Evolutionary conservation across 2,329 filamentous ascomycete species (phyloP).

Genomic region (Colletotrichum graminicola): DNA sequence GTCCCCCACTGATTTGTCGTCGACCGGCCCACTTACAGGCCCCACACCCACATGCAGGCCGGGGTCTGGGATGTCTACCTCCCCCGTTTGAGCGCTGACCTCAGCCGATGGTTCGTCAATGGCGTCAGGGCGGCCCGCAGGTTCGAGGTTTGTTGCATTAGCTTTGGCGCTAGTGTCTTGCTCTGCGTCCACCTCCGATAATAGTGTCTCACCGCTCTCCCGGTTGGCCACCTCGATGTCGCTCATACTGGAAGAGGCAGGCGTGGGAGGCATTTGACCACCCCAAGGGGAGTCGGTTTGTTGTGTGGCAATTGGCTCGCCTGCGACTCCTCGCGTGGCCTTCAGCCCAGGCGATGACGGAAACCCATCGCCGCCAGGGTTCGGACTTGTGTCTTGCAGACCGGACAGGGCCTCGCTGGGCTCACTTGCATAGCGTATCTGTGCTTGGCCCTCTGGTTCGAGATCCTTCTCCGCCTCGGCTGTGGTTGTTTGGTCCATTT

Average conservation of each 20-base stretch:
- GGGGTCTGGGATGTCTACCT: constrained; percentile 27
- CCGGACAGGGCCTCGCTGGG: constrained; percentile 9
- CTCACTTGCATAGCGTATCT: constrained; percentile 26
- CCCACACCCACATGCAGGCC: constrained; percentile 40
- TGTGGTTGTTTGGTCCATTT: constrained; percentile 17
- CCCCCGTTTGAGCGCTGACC: constrained; percentile 26
- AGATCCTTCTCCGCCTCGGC: constrained; percentile 29
- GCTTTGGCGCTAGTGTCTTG: constrained; percentile 31
- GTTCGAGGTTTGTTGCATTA: constrained; percentile 37
- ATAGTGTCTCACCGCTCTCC: constrained; percentile 39
- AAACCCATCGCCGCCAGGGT: constrained; percentile 14
- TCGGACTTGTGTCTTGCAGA: constrained; percentile 29
- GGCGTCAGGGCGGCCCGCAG: constrained; percentile 31
- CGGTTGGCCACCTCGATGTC: constrained; percentile 25
- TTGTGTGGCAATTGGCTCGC: constrained; percentile 13
- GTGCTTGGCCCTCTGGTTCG: constrained; percentile 27
- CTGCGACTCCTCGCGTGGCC: constrained; percentile 20
- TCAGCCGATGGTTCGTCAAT: constrained; percentile 34
- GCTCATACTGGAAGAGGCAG: constrained; percentile 6
- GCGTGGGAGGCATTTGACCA: constrained; percentile 4
- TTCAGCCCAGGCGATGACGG: constrained; percentile 34
- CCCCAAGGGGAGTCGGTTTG: constrained; percentile 19
- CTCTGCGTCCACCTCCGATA: constrained; percentile 26
- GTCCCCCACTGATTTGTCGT: constrained; percentile 41
- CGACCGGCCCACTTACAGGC: constrained; percentile 1